Percentiles rank a stretch among this genome's conserved stretches.
Evolutionary conservation across 768 basidiomycete species (phyloP).

Genomic region (Mycena vulgaris): DNA sequence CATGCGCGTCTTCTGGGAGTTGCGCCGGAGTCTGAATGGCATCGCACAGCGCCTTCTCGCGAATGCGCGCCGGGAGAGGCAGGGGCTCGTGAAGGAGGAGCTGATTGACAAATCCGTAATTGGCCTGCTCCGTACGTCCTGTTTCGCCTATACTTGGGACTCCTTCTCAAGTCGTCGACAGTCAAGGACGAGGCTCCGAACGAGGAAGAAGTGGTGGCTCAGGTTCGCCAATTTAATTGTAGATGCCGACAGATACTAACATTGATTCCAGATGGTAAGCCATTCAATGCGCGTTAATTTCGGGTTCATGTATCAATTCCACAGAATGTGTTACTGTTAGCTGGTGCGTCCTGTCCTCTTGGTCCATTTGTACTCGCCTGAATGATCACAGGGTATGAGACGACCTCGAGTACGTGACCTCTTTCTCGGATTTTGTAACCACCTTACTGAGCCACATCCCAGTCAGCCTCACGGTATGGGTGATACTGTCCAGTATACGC

Average conservation of each 20-base stretch:
- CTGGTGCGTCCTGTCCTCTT: constrained; percentile 35
- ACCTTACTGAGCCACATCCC: background rate
- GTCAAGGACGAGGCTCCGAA: constrained; percentile 55
- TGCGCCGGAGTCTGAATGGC: constrained; percentile 50
- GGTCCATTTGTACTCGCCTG: too few relatives aligned
- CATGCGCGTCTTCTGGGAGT: constrained; percentile 39
- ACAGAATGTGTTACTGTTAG: constrained; percentile 55
- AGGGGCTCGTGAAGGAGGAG: constrained; percentile 41
- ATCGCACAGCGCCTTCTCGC: constrained; percentile 52
- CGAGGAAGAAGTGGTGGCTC: constrained; percentile 59
- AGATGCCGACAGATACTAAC: background rate
- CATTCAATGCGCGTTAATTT: background rate
- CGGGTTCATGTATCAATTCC: too few relatives aligned
- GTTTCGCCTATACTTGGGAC: background rate
- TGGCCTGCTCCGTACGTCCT: constrained; percentile 51
- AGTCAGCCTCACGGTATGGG: constrained; percentile 57
- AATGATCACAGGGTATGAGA: constrained; percentile 59
- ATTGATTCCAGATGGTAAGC: constrained; percentile 23
- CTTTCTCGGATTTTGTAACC: background rate
- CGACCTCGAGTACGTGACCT: constrained; percentile 60
- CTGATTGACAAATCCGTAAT: constrained; percentile 55
- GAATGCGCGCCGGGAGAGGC: too few relatives aligned
- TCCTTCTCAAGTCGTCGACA: constrained; percentile 26
- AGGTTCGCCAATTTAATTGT: constrained; percentile 40
- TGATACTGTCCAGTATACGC: too few relatives aligned